Base-by-base conservation (phyloP, 169 alveolate species). In the Plasmodium fragile region DNA sequence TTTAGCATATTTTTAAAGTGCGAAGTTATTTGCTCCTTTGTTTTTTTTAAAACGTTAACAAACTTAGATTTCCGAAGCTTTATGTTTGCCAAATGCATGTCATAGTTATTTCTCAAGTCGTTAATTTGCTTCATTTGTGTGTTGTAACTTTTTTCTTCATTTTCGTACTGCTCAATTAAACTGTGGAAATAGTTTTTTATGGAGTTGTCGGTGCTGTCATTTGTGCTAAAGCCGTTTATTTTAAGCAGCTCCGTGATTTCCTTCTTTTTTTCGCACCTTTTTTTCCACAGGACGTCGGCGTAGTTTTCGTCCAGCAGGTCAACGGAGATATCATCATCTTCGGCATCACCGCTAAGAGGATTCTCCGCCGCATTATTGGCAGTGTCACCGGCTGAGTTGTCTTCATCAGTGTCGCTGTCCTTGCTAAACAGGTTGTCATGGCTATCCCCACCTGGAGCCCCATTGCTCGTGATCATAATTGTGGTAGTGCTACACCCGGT, bases 261-360 rank as follows among this genome's bases (percentile, higher is more conserved):
- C 34, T 77, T 75, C 72, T 87, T 87, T 39, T 87, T 87, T 53
- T 77, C 73, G 81, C 93, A 87, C 45, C 93, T 36, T 59, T 87
- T 87, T 87, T 87, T 87, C 93, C 93, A 87, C 71, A 87, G 70
- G n/a, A 55, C 70, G 32, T 87, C 93, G 28, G 85, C 25, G 71
- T 49, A 87, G 78, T 85, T 85, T 28, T 72, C 84, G 25, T 53
- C 43, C 70, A 25, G 13, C 53, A 45, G 25, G 18, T 87, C 73
- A 36, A 55, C 59, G 43, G 36, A 0, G 41, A 59, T 4, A 18
- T 59, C 34, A n/a, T 5, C 73, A n/a, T 11, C 73, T n/a, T 25
- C 16, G 32, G 73, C 73, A 13, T 8, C 43, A 11, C 41, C 34
- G 13, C 59, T 71, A 11, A 32, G 49, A 8, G 43, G 18, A 13